phyloP scores from a whole-genome alignment of 768 basidiomycete genomes.

The Suillus weaverae region DNA sequence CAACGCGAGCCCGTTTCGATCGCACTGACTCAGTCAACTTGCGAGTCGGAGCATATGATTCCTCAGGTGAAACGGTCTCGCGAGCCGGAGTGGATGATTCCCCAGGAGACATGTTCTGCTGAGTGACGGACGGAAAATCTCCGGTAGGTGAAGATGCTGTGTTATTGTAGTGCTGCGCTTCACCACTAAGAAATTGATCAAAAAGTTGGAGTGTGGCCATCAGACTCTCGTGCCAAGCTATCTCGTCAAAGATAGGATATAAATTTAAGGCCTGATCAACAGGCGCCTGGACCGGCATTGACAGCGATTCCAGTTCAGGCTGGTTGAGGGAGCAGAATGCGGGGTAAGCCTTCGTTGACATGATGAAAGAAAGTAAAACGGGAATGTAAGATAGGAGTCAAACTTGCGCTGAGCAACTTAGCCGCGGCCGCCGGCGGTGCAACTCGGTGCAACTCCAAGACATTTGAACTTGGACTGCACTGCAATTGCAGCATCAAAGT shows the following conservation, averaged over 20 bases:
- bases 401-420: not conserved
- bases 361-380: not conserved
- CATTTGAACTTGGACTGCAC: not conserved
- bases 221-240: not conserved
- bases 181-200: not conserved
- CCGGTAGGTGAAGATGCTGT: not conserved
- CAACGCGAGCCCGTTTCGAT: not conserved
- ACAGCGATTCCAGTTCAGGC: not conserved
- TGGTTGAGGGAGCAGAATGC: conserved; percentile 4
- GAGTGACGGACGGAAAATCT: too few relatives aligned
- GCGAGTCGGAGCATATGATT: not conserved
- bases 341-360: not conserved
- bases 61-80: not conserved
- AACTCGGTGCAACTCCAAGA: not conserved
- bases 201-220: not conserved
- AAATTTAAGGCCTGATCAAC: not conserved
- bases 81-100: not conserved
- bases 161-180: not conserved
- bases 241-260: not conserved
- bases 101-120: not conserved
- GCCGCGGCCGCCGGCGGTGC: not conserved
- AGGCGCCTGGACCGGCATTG: not conserved
- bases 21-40: not conserved
- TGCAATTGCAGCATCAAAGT: not conserved
- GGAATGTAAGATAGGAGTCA: not conserved